Evolutionary conservation across 148 eudicot species (phyloP), one percentile per base, ranked within the genome.

Genomic region (Rhododendron henanense): DNA sequence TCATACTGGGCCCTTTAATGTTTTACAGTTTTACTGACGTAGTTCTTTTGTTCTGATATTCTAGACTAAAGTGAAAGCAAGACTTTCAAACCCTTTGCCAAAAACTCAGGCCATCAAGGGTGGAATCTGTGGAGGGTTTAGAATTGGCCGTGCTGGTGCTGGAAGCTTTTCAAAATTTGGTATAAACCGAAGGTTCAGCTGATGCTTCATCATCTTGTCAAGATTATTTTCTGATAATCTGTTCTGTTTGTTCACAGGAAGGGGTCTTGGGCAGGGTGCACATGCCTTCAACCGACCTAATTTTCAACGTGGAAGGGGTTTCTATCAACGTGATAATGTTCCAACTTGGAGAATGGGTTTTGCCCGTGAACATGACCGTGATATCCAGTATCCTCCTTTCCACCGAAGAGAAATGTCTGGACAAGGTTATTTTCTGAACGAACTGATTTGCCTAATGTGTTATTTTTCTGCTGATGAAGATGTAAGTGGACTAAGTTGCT

Each of bases 51-150:
- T 55, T 82, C 28, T 48, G 3, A 47, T 80, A 37, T 67, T 18
- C 55, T 82, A 94, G 95, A 88, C 90, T 45, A 93, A 88, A 91
- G 95, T 95, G 55, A 89, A 91, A 89, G 96, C 96, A 33, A 92
- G 98, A 89, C 94, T 95, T 65, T 95, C 98, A 78, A 95, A 95
- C 87, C 98, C 98, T 57, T 79, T 89, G 90, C 98, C 98, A 10
- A 95, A 95, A 89, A 92, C 93, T 80, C 96, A 94, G 92, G 96
- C 94, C 83, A 94, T 95, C 81, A 95, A 95, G 90, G 98, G 98
- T 73, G 98, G 94, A 75, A 94, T 95, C 92, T 87, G 90, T 69
- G 98, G 98, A 67, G 98, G 98, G 61, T 94, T 95, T 74, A 90
- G 92, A 85, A 94, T 95, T 84, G 94, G 94, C 84, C 92, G 84